A percentile compares a stretch with the other conserved stretches of the same genome.
These are phyloP conservation scores for Pleurotus tuber-regium DNA, from an alignment of 768 basidiomycete species.

Conservation along the genomic window DNA sequence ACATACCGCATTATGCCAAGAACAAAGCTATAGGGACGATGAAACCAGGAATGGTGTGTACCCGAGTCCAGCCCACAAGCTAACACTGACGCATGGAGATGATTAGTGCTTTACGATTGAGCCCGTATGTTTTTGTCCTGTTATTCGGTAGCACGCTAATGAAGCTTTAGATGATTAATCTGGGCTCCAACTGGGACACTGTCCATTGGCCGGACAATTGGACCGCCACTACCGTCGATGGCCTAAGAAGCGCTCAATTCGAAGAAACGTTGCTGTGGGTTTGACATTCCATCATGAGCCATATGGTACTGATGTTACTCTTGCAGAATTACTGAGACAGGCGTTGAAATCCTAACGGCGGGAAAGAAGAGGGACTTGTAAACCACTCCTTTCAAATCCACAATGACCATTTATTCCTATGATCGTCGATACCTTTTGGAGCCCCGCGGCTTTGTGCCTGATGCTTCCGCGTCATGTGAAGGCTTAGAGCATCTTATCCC, in stretches of 20 bases:
- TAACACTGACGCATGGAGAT: conserved; percentile 7
- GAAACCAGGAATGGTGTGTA: conserved; percentile 87
- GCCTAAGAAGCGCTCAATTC: conserved; percentile 91
- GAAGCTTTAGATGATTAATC: conserved; percentile 79
- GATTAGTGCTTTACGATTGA: conserved; percentile 70
- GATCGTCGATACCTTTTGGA: not conserved
- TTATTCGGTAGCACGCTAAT: conserved; percentile 11
- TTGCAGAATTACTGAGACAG: conserved; percentile 83
- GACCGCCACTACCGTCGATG: conserved; percentile 94
- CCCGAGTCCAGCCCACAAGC: not conserved
- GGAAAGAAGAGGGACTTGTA: conserved; percentile 21
- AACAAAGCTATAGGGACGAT: conserved; percentile 91
- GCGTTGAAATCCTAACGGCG: conserved; percentile 84
- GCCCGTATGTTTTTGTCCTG: conserved; percentile 46
- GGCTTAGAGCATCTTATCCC: conserved; percentile 5
- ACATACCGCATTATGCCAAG: conserved; percentile 93
- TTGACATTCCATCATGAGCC: conserved; percentile 1
- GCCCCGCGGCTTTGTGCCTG: conserved; percentile 4
- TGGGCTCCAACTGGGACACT: conserved; percentile 73
- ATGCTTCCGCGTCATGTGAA: conserved; percentile 9
- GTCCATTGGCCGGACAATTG: conserved; percentile 94
- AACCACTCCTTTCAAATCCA: not conserved
- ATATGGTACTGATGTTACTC: conserved; percentile 5
- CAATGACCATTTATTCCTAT: not conserved
- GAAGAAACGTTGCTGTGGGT: conserved; percentile 93